phyloP scores from a whole-genome alignment of 345 rosid species.

The Brassica juncea region DNA sequence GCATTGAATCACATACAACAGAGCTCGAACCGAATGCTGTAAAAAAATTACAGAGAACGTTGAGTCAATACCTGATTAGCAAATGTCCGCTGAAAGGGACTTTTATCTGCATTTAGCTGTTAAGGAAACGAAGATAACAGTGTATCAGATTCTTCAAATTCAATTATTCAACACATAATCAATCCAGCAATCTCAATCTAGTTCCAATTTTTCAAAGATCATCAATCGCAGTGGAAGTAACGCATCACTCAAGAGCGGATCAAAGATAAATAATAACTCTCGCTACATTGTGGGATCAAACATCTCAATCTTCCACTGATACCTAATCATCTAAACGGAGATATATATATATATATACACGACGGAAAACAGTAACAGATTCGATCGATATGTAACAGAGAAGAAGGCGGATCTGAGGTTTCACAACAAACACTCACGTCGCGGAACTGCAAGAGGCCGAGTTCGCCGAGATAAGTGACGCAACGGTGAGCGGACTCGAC shows the following conservation, averaged over 20 bases:
- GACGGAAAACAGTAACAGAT: conserved; percentile 10
- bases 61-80: conserved; percentile 75
- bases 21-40: not conserved
- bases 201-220: conserved; percentile 23
- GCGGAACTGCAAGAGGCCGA: conserved; percentile 77
- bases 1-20: not conserved
- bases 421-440: conserved; percentile 57
- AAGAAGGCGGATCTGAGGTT: conserved; percentile 50
- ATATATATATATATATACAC: not conserved
- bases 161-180: not conserved
- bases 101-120: conserved; percentile 91
- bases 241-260: conserved; percentile 13
- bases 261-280: not conserved
- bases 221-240: conserved; percentile 22
- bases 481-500: conserved; percentile 90
- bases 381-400: conserved; percentile 18
- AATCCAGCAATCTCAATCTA: conserved; percentile 7
- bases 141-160: conserved; percentile 20
- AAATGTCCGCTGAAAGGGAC: conserved; percentile 94
- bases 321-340: conserved; percentile 13
- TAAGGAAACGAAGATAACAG: conserved; percentile 26
- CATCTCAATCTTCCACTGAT: conserved; percentile 10
- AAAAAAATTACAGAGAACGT: not conserved
- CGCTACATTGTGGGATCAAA: conserved; percentile 21
- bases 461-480: conserved; percentile 76